phyloP scores from a whole-genome alignment of 2,329 filamentous ascomycete species.

The Botrytis medusae region DNA sequence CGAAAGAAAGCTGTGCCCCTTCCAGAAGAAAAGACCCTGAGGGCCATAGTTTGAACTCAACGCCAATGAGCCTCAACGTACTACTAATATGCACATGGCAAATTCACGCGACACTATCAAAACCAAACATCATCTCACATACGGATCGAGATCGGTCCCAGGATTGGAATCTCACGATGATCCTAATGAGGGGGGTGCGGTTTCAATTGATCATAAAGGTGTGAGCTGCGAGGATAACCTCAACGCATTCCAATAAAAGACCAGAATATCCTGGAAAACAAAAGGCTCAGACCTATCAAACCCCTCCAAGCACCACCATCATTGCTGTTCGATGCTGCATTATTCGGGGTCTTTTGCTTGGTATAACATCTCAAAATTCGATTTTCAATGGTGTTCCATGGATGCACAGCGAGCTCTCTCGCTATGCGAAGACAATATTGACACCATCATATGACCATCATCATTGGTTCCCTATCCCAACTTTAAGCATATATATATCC shows the following conservation, averaged over 20 bases:
- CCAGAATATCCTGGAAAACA: not conserved
- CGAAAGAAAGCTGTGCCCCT: not conserved
- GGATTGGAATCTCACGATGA: not conserved
- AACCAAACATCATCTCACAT: not conserved
- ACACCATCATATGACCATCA: not conserved
- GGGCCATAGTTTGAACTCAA: not conserved
- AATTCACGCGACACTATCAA: not conserved
- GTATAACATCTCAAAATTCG: not conserved
- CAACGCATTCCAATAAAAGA: not conserved
- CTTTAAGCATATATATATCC: not conserved
- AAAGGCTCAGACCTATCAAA: not conserved
- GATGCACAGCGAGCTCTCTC: not conserved
- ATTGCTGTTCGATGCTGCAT: not conserved
- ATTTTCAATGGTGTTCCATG: not conserved
- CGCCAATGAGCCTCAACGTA: not conserved
- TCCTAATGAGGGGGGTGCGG: not conserved
- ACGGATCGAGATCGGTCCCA: not conserved
- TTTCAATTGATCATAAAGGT: not conserved
- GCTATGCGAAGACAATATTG: not conserved
- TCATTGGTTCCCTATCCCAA: not conserved
- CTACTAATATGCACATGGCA: not conserved
- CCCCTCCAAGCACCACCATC: not conserved
- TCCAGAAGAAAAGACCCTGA: not conserved
- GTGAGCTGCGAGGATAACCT: not conserved
- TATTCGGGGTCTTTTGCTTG: not conserved